Evolutionary conservation across 2,329 filamentous ascomycete species (phyloP), one percentile per base, ranked within the genome.

Genomic region (Westerdykella ornata): DNA sequence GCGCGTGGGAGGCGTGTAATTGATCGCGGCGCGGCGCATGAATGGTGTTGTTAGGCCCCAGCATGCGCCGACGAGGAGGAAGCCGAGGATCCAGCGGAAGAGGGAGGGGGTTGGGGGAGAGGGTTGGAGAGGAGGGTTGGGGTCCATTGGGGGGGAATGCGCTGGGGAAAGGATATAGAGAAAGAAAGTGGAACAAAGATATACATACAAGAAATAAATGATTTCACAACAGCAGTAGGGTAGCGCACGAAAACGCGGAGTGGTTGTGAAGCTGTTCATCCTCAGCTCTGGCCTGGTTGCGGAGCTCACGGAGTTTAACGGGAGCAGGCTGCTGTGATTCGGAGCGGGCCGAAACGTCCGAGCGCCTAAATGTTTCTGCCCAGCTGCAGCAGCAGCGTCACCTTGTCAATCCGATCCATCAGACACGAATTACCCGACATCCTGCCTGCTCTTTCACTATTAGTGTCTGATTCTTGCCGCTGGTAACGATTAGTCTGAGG

Each of bases 41-140:
- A 97, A 96, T 9, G 72, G 72, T 7, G 88, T 94, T 1, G 88
- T 95, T 54, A 94, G 80, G 38, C 89, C 90, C 90, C 90, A 97
- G 52, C 88, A 89, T 17, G 92, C 72, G 39, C 89, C 88, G 52
- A 97, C 89, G 45, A 95, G 80, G 40, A 96, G 75, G 73, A 96
- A 96, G 53, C 86, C 87, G 44, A 90, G 73, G 48, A 92, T 75
- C 73, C 92, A 95, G 70, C 88, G 89, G 70, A 94, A 74, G 49
- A 81, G 67, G 22, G 67, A 67, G 11, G 68, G 71, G 37, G 55
- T 53, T 12, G 49, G 45, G 20, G 52, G 58, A 45, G 16, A 47
- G 18, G 46, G 53, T 50, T 14, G 50, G 44, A 50, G 16, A 14
- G 60, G 57, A 18, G 48, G 39, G 39, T 63, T 54, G 40, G 59